Evolutionary conservation across 2,329 filamentous ascomycete genomes (phyloP), one percentile per base, ranked within the genome.

Genomic region (Annulohypoxylon truncatum): DNA sequence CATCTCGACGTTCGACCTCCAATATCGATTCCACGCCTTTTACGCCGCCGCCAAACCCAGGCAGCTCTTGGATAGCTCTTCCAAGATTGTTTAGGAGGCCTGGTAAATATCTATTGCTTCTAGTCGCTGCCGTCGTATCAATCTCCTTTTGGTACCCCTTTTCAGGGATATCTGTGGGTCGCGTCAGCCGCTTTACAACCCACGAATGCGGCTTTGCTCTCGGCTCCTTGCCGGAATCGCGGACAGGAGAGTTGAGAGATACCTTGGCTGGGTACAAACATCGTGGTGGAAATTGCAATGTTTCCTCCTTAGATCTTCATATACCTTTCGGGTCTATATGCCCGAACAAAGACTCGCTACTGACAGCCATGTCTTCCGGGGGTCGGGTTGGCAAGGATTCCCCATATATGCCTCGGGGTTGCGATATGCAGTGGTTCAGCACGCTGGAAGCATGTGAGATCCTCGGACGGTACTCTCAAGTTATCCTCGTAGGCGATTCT

Each of bases 361-460:
- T 84, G 1, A 73, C 68, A 13, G 80, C 80, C 22, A 80, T 81
- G 76, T 79, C 79, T 4, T 78, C 76, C 3, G 82, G 82, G 8
- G 82, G 82, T 6, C 77, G 82, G 1, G 79, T 82, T 56, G 82
- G 82, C 1, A 74, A 77, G 40, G 80, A 84, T 68, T 77, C 81
- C 20, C 81, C 81, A 0, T 84, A 81, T 66, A 77, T 81, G 69
- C 79, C 82, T 47, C 75, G 79, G 38, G 79, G 73, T 15, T 84
- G 82, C 54, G 81, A 83, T 60, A 82, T 84, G 80, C 75, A 77
- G 10, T 84, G 81, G 82, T 83, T 81, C 63, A 78, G 74, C 5
- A 83, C 82, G 1, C 75, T 78, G 56, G 80, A 84, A 64, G 76
- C 81, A 7, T 84, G 82, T 62, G 78, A 81, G 58, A 81, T 83